Evolutionary conservation across 1,284 basidiomycete species (phyloP).

Genomic region (Cutaneotrichosporon sp.): DNA sequence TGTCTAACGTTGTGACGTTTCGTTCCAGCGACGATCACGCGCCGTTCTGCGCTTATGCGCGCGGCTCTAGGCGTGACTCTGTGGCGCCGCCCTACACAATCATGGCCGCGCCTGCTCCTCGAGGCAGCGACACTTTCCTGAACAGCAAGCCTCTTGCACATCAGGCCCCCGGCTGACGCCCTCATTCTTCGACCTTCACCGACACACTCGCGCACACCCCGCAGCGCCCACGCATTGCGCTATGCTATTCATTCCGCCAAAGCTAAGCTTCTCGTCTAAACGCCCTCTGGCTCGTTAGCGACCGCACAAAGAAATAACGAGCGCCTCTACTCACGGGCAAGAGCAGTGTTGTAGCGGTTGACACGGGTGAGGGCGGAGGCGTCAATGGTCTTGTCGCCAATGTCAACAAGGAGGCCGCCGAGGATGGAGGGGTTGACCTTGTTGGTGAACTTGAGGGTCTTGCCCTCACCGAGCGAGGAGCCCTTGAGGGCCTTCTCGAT

Average conservation of each 20-base stretch:
- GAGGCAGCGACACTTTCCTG: no score
- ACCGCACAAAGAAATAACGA: no score
- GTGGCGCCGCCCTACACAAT: no score
- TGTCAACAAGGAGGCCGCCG: constrained; percentile 90
- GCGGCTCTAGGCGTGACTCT: no score
- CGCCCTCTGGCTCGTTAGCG: constrained; percentile 27
- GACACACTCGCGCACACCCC: neutral
- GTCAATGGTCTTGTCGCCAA: constrained; percentile 94
- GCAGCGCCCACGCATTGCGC: neutral
- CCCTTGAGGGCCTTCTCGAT: constrained; percentile 79
- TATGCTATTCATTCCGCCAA: constrained; percentile 23
- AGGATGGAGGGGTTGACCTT: constrained; percentile 85
- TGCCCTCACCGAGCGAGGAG: constrained; percentile 76
- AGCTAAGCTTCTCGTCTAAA: constrained; percentile 24
- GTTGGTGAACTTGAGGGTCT: constrained; percentile 79
- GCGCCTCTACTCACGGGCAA: constrained; percentile 63
- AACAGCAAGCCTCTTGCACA: no score
- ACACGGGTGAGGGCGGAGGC: constrained; percentile 88
- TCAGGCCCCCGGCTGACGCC: neutral
- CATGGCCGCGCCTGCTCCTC: no score
- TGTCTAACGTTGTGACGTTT: no score
- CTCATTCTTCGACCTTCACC: neutral
- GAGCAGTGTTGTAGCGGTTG: constrained; percentile 85
- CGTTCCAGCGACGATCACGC: no score
- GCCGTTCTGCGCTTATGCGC: no score